phyloP scores from a whole-genome alignment of 1,284 basidiomycete genomes.

The Amylostereum chailletii region DNA sequence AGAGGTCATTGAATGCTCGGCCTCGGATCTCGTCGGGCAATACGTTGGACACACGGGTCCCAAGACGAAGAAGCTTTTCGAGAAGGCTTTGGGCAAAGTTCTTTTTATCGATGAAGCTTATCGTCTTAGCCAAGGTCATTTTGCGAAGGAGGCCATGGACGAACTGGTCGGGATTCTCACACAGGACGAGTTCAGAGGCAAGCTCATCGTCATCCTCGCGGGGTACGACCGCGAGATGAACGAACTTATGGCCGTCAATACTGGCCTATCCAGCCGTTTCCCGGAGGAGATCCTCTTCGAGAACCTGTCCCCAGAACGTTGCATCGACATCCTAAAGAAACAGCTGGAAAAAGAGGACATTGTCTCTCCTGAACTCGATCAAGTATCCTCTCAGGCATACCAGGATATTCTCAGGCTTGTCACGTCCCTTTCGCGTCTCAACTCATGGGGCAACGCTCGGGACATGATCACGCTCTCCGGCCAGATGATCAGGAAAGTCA shows the following conservation, averaged over 20 bases:
- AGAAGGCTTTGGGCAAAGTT: constrained; percentile 53
- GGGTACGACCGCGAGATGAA: constrained; percentile 65
- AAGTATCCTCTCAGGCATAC: constrained; percentile 23
- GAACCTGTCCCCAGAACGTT: constrained; percentile 41
- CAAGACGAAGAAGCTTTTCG: constrained; percentile 46
- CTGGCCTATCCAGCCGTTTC: constrained; percentile 60
- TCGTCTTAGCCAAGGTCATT: constrained; percentile 45
- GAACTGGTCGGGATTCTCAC: constrained; percentile 57
- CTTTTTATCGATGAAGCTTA: constrained; percentile 66
- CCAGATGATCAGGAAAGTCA: neutral
- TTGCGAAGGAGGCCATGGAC: constrained; percentile 60
- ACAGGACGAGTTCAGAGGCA: constrained; percentile 41
- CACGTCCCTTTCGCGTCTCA: constrained; percentile 30
- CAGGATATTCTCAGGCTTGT: constrained; percentile 28
- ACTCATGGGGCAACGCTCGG: constrained; percentile 57
- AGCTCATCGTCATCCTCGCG: constrained; percentile 57
- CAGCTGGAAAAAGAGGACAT: constrained; percentile 37
- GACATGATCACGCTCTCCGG: constrained; percentile 2
- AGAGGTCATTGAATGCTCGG: constrained; percentile 55
- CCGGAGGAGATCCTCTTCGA: constrained; percentile 47
- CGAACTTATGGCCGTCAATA: constrained; percentile 43
- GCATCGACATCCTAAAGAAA: constrained; percentile 39
- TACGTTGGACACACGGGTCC: constrained; percentile 64
- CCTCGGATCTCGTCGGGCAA: constrained; percentile 55
- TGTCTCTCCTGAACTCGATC: constrained; percentile 26